Evolutionary conservation across 106 monocot genomes (phyloP).

Genomic region (Dendrobium officinale): DNA sequence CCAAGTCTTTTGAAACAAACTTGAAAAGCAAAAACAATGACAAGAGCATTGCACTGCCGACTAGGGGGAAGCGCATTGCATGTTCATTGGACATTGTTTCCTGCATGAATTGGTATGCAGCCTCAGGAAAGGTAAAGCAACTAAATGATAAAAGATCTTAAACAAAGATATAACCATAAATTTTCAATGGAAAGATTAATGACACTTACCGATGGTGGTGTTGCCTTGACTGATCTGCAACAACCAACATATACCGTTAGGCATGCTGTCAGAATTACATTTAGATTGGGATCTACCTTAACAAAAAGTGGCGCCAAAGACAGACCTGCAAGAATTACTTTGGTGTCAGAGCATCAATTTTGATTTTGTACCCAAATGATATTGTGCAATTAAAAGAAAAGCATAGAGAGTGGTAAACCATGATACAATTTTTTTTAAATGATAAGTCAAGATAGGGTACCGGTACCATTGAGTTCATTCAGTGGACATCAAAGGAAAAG

Average conservation of each 20-base stretch:
- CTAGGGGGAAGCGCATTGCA: slow-evolving; percentile 93
- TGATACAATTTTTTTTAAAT: too few relatives aligned
- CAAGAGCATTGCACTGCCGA: slow-evolving; percentile 93
- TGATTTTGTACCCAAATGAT: too few relatives aligned
- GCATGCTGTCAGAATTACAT: slow-evolving; percentile 93
- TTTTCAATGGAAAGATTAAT: background rate
- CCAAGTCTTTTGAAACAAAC: slow-evolving; percentile 89
- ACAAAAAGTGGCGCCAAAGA: slow-evolving; percentile 71
- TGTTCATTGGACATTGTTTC: slow-evolving; percentile 98
- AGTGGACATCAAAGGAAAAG: too few relatives aligned
- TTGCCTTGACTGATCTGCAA: slow-evolving; percentile 85
- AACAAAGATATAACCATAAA: too few relatives aligned
- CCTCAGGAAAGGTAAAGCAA: background rate
- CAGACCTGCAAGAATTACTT: slow-evolving; percentile 29
- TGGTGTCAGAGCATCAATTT: too few relatives aligned
- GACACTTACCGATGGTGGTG: slow-evolving; percentile 67
- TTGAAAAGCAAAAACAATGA: slow-evolving; percentile 92
- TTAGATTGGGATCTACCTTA: slow-evolving; percentile 70
- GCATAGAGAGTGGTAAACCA: too few relatives aligned
- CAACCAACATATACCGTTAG: slow-evolving; percentile 93
- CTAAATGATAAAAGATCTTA: background rate
- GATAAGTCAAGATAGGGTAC: too few relatives aligned
- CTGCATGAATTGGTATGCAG: slow-evolving; percentile 24
- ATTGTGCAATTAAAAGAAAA: too few relatives aligned
- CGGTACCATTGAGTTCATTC: too few relatives aligned